These are phyloP conservation scores for Trametes coccinea DNA, from an alignment of 768 basidiomycete species.

Conservation along the genomic window DNA sequence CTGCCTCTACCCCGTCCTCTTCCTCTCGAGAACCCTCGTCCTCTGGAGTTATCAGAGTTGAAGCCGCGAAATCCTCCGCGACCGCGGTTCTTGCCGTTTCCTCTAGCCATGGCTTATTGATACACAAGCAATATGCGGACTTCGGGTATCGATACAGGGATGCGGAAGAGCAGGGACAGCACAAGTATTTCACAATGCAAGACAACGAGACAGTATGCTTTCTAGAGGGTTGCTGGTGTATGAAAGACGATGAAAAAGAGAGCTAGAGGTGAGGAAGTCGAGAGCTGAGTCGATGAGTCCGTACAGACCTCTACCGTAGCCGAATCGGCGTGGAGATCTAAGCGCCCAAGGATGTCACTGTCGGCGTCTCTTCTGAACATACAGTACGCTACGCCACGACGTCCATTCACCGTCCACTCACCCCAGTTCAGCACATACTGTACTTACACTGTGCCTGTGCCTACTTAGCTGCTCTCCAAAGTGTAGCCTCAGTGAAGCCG, in stretches of 20 bases:
- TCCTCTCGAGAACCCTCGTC: constrained; percentile 26
- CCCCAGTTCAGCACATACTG: no score
- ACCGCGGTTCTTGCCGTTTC: constrained; percentile 21
- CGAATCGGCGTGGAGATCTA: constrained; percentile 4
- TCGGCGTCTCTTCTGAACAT: background rate
- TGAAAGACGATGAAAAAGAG: background rate
- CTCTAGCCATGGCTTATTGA: constrained; percentile 26
- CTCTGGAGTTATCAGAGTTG: constrained; percentile 20
- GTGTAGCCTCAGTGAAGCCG: no score
- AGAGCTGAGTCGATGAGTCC: background rate
- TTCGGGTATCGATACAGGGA: background rate
- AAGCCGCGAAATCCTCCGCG: constrained; percentile 20
- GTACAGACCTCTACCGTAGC: no score
- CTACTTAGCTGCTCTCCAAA: no score
- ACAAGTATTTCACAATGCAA: background rate
- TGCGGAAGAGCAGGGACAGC: background rate
- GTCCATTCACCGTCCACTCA: no score
- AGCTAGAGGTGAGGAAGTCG: background rate
- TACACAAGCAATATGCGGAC: constrained; percentile 10
- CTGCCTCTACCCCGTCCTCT: constrained; percentile 28
- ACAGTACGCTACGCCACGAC: no score
- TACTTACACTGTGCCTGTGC: no score
- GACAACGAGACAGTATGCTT: background rate
- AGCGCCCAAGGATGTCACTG: background rate
- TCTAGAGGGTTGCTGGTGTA: background rate